Evolutionary conservation across 2,329 filamentous ascomycete genomes (phyloP).

Genomic region (Orbilia blumenaviensis): DNA sequence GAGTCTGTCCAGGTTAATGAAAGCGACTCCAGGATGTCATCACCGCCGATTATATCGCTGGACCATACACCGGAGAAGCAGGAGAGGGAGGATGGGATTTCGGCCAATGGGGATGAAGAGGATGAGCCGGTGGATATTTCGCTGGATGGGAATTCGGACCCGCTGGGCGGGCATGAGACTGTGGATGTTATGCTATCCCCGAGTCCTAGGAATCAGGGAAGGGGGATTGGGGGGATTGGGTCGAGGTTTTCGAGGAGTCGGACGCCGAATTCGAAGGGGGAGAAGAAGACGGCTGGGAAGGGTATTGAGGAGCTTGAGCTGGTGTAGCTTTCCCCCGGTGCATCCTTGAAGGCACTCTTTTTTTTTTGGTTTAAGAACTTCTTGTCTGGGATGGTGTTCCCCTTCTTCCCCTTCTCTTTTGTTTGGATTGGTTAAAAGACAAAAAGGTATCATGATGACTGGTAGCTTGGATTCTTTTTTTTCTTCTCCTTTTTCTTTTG

Average conservation of each 20-base stretch:
- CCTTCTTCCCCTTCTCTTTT: background rate
- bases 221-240: conserved; percentile 24
- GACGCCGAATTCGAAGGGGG: conserved; percentile 8
- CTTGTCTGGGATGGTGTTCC: no score
- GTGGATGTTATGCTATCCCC: conserved; percentile 37
- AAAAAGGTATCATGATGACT: background rate
- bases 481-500: conserved; percentile 2
- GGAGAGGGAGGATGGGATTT: background rate
- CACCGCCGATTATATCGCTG: conserved; percentile 43
- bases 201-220: conserved; percentile 7
- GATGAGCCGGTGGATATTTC: conserved; percentile 34
- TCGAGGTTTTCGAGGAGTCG: conserved; percentile 36
- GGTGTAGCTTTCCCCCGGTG: background rate
- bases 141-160: conserved; percentile 38
- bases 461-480: background rate
- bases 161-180: conserved; percentile 43
- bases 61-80: conserved; percentile 39
- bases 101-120: background rate
- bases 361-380: background rate
- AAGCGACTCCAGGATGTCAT: conserved; percentile 49
- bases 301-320: conserved; percentile 39
- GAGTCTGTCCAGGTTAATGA: conserved; percentile 44
- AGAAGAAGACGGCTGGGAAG: conserved; percentile 18
- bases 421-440: background rate
- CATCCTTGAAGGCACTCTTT: background rate